A percentile compares a stretch with the other conserved stretches of the same genome.
These are phyloP conservation scores for Catharanthus roseus DNA, from an alignment of 257 asterid species.

Conservation along the genomic window DNA sequence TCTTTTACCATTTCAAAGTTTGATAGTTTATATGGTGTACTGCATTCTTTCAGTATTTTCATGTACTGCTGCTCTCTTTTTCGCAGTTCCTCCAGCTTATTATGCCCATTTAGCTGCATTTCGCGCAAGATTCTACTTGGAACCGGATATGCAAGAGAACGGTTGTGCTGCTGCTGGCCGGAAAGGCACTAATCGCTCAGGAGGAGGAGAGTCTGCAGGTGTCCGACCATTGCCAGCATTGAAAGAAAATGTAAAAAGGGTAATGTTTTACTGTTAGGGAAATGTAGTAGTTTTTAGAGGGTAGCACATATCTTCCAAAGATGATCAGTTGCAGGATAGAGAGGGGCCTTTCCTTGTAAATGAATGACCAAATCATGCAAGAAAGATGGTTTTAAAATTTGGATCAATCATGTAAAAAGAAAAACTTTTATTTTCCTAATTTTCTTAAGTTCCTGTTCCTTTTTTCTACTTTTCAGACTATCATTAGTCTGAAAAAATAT, in stretches of 20 bases:
- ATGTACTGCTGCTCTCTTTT: not conserved
- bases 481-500: no score
- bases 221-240: constrained; percentile 87
- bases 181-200: constrained; percentile 36
- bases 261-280: constrained; percentile 82
- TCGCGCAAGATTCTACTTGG: constrained; percentile 91
- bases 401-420: constrained; percentile 24
- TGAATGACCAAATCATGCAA: constrained; percentile 17
- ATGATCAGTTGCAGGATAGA: constrained; percentile 1
- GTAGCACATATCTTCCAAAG: constrained; percentile 19
- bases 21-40: not conserved
- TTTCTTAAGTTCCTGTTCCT: no score
- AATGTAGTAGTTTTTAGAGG: constrained; percentile 2
- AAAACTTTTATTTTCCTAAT: constrained; percentile 24
- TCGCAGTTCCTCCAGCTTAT: constrained; percentile 93
- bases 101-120: constrained; percentile 97
- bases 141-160: constrained; percentile 64
- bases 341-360: constrained; percentile 33
- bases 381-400: constrained; percentile 8
- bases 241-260: constrained; percentile 92
- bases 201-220: constrained; percentile 52
- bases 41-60: not conserved
- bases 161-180: constrained; percentile 32
- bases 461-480: no score
- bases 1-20: not conserved